Percentiles rank a stretch among this genome's conserved stretches.
Evolutionary conservation across 441 rosid species (phyloP).

Genomic region (Populus trichocarpa): DNA sequence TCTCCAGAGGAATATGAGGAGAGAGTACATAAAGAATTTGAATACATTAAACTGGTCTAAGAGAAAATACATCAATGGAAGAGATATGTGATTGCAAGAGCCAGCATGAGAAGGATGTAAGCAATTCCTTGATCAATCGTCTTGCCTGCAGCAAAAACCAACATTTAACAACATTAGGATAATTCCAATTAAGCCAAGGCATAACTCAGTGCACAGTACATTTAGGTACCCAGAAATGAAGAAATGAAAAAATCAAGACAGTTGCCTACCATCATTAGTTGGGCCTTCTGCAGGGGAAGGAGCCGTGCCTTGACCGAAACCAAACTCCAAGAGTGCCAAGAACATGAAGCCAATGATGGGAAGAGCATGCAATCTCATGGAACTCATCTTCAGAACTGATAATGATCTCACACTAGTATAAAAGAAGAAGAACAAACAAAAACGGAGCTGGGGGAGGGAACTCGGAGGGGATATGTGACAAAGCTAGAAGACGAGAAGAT

Average conservation of each 20-base stretch:
- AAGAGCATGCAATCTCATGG: constrained; percentile 16
- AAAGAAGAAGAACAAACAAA: background rate
- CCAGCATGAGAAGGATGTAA: constrained; percentile 34
- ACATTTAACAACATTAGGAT: too few species aligned
- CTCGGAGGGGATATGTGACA: background rate
- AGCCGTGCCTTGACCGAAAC: constrained; percentile 30
- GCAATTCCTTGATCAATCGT: constrained; percentile 56
- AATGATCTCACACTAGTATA: background rate
- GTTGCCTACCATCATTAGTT: constrained; percentile 29
- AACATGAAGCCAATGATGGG: constrained; percentile 31
- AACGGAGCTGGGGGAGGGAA: background rate
- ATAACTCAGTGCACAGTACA: background rate
- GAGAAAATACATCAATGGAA: constrained; percentile 27
- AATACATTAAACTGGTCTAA: background rate
- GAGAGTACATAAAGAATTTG: constrained; percentile 20
- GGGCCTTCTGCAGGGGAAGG: constrained; percentile 33
- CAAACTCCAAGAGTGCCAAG: constrained; percentile 33
- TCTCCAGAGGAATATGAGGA: background rate
- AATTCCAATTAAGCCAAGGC: background rate
- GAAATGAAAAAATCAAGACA: background rate
- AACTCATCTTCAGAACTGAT: constrained; percentile 14
- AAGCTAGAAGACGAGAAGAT: background rate
- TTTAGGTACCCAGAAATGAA: background rate
- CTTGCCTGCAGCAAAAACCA: constrained; percentile 26
- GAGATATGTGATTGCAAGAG: constrained; percentile 47